Evolutionary conservation across 2,329 filamentous ascomycete species (phyloP), one percentile per base, ranked within the genome.

Genomic region (Didymella segeticola): DNA sequence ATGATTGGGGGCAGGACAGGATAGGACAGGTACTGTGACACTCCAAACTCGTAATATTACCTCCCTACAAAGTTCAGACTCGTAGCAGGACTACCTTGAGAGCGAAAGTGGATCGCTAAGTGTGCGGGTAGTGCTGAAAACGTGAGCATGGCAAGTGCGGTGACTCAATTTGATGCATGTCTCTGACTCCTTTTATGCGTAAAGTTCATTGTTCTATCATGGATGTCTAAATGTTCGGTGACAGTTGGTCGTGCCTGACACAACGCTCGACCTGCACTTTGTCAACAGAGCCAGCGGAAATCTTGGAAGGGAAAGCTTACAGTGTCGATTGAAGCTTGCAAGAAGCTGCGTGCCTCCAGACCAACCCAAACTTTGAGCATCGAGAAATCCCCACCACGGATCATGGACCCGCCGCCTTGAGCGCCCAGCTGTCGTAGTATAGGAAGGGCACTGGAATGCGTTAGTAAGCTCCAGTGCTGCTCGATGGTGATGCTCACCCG

Each of bases 291-390:
- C 19, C 19, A 17, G 15, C 4, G 10, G 14, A 19, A 6, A 2
- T 6, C 4, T 1, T 5, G 3, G 23, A 25, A 19, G 26, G 19
- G 36, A 14, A 33, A 82, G n/a, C 86, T 81, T 73, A 92, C 90
- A 75, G 92, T 92, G 71, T 96, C 91, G 47, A 96, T 85, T 60
- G 91, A 96, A 37, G 91, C 91, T 76, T 96, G 91, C 77, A 97
- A 83, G 76, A 96, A 95, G 63, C 89, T 88, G 58, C 93, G 84
- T 42, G 92, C 90, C 78, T 98, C 93, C 10, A 98, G 80, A 1
- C 93, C 93, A 54, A 90, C 86, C 93, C 93, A 98, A 5, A 97
- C 87, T 66, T 91, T 87, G 63, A 97, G 79, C 89, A 98, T 95
- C 1, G 78, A 80, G 42, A 81, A 75, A 53, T 82, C 80, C 23